phyloP scores from a whole-genome alignment of 352 stramenopile genomes.

The Globisporangium parvum region DNA sequence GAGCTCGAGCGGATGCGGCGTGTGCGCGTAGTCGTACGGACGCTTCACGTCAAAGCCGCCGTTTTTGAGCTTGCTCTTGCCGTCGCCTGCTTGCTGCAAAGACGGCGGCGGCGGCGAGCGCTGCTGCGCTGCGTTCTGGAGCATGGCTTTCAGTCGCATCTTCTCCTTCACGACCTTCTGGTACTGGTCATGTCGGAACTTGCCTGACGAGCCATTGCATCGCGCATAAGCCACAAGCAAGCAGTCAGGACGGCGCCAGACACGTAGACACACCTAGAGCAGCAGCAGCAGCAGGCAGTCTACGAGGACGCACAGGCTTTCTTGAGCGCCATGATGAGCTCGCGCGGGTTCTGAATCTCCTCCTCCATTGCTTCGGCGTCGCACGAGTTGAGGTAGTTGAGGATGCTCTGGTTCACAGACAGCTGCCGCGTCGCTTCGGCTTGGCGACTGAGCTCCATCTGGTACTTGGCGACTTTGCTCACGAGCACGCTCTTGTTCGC shows the following conservation, averaged over 20 bases:
- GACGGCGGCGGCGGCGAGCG: conserved; percentile 13
- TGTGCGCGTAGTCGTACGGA: conserved; percentile 17
- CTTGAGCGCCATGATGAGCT: conserved; percentile 72
- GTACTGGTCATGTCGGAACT: conserved; percentile 79
- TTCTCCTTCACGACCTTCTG: conserved; percentile 81
- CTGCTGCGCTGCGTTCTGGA: conserved; percentile 21
- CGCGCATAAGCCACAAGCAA: too few relatives aligned
- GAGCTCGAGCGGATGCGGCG: conserved; percentile 24
- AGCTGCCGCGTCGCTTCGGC: conserved; percentile 37
- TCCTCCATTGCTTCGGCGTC: conserved; percentile 62
- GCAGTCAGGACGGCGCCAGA: neutral
- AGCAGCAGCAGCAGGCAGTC: neutral
- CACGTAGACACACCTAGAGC: neutral
- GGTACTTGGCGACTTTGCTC: conserved; percentile 71
- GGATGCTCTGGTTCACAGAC: conserved; percentile 68
- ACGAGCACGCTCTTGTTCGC: conserved; percentile 46
- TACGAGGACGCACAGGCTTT: conserved; percentile 51
- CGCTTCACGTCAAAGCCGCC: conserved; percentile 24
- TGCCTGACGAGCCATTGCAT: conserved; percentile 10
- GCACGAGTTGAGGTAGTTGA: conserved; percentile 66
- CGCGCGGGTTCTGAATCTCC: conserved; percentile 69
- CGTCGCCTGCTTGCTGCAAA: conserved; percentile 12
- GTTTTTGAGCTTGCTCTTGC: conserved; percentile 25
- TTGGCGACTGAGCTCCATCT: conserved; percentile 65
- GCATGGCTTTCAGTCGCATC: conserved; percentile 57